phyloP scores from a whole-genome alignment of 2,329 filamentous ascomycete genomes.

The Cladorrhinum sp. region DNA sequence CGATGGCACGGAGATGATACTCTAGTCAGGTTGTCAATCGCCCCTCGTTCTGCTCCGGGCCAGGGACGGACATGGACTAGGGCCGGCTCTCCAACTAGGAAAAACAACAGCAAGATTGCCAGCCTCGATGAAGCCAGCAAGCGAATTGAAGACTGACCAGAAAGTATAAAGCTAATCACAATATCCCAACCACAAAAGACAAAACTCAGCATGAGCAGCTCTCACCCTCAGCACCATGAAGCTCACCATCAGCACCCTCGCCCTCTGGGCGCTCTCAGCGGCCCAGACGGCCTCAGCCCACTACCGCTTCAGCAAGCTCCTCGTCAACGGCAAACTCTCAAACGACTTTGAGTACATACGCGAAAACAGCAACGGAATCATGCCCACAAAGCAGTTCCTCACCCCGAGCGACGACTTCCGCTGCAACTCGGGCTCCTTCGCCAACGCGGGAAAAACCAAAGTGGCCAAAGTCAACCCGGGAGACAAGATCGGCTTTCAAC shows the following conservation, averaged over 20 bases:
- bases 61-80: neutral
- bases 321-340: constrained; percentile 12
- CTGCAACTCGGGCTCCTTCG: constrained; percentile 15
- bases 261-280: constrained; percentile 12
- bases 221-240: neutral
- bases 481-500: constrained; percentile 14
- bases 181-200: no score
- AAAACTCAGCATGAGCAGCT: no score
- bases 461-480: constrained; percentile 12
- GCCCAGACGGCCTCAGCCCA: constrained; percentile 8
- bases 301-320: constrained; percentile 17
- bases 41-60: neutral
- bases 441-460: constrained; percentile 13
- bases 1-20: neutral
- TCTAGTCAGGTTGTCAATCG: neutral
- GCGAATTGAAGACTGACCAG: neutral
- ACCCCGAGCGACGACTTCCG: constrained; percentile 15
- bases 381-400: constrained; percentile 18
- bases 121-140: no score
- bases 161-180: neutral
- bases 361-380: constrained; percentile 18
- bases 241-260: constrained; percentile 7
- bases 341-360: constrained; percentile 17
- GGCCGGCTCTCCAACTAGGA: neutral
- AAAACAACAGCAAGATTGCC: no score